Evolutionary conservation across 2,329 filamentous ascomycete species (phyloP), one percentile per base, ranked within the genome.

Genomic region (Lasiodiplodia sp.): DNA sequence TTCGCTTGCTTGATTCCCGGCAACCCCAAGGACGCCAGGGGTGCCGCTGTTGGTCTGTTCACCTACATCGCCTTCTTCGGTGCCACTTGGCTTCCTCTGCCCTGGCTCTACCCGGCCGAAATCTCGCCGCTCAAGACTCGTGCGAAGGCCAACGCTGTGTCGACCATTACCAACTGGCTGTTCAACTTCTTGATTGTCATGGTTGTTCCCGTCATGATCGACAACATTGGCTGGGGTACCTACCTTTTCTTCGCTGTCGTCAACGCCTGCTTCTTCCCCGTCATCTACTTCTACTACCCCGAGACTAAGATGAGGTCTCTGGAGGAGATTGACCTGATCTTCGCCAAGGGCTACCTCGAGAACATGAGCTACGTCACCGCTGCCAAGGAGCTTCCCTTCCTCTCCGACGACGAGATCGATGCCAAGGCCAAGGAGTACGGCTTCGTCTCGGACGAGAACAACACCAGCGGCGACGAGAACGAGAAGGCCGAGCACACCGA

Each of bases 1-100:
- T 81, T 83, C 58, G 80, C 73, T n/a, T 79, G 78, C 70, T 71
- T 83, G 23, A 81, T 83, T 25, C 79, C 80, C 1, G 77, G 72
- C 40, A 76, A 73, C 1, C 37, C 73, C 2, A 72, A 67, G 10
- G 76, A 81, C 56, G 80, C 83, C 28, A 83, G 84, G 70, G 82
- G 83, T 37, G 83, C 84, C 1, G 83, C 85, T 11, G 88, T 90
- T 2, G 89, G 89, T 68, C 71, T 92, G 14, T 92, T 92, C 79
- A 85, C 88, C 2, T 92, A 91, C 78, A 91, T 91, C 73, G 87
- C 88, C 4, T 89, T 88, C 67, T 91, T 91, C 71, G 90, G 89
- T 40, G 88, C 88, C 0, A 88, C 87, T 0, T 90, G 87, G 85
- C 76, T 90, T 7, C 88, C 88, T 18, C 83, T 90, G 28, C 88